Conservation (phyloP, 257 asterid species). For the Ligustrum vulgare region DNA sequence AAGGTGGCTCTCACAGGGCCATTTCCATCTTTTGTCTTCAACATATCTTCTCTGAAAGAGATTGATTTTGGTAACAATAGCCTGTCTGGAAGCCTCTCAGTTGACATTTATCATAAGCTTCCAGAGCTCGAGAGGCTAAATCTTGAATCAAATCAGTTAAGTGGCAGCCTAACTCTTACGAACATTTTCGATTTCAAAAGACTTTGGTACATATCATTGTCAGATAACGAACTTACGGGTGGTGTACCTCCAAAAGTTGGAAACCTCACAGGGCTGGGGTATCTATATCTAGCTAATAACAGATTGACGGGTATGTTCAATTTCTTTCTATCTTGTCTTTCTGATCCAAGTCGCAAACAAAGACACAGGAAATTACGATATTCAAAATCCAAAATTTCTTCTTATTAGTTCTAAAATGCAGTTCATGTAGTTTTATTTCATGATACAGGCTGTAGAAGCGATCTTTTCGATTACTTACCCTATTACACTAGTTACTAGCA, state of each 20-base stretch:
- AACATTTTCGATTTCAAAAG: conserved; percentile 31
- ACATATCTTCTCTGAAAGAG: conserved; percentile 16
- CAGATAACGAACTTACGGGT: conserved; percentile 34
- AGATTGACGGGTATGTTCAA: conserved; percentile 24
- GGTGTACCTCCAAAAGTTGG: conserved; percentile 3
- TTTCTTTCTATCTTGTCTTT: no score
- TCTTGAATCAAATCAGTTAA: conserved; percentile 37
- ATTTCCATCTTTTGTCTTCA: conserved; percentile 22
- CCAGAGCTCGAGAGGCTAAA: conserved; percentile 29
- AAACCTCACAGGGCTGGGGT: conserved; percentile 24
- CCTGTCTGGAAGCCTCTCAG: conserved; percentile 48
- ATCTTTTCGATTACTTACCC: no score
- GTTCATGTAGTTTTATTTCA: no score
- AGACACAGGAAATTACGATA: no score
- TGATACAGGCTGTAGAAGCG: no score
- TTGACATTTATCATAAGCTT: conserved; percentile 17
- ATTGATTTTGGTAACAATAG: conserved; percentile 33
- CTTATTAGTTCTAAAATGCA: no score
- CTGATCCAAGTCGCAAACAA: no score
- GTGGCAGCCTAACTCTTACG: conserved; percentile 30
- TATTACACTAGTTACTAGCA: no score
- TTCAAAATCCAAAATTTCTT: no score
- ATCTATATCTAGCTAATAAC: conserved; percentile 4
- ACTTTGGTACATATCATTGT: conserved; percentile 29
- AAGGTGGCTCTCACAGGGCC: conserved; percentile 5